Evolutionary conservation across 2,329 filamentous ascomycete genomes (phyloP), one percentile per base, ranked within the genome.

Genomic region (Epichloe elymi): DNA sequence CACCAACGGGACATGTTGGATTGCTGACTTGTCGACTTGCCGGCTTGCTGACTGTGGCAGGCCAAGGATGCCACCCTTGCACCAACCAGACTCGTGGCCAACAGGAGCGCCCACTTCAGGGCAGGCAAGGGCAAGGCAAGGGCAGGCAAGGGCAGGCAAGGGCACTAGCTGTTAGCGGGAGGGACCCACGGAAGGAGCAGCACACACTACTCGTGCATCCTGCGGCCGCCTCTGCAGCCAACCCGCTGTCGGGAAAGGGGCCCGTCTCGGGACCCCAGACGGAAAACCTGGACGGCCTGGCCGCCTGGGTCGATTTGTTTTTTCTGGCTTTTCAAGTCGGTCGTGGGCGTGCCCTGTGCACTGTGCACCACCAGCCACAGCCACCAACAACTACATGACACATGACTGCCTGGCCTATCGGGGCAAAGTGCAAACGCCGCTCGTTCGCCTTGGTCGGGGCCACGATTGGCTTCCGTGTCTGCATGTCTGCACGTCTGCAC

Each of bases 151-250:
- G 7, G 26, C 8, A 30, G 26, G 26, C 26, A 30, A 10, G 26
- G 26, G 26, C 26, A 38, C 46, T 30, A 46, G 46, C 26, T 45
- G 37, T n/a, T 42, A 38, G 44, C 46, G 43, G 49, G 49, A 52
- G 46, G 46, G 53, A 55, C 50, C 55, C 53, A 53, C 55, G 44
- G 45, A 19, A 48, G 48, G 53, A 55, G 61, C 46, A 54, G 55
- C 62, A 63, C 62, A 63, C 60, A 60, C 54, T 57, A 59, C 57
- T 61, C 52, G 58, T 65, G 64, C 63, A 61, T 63, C 53, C 65
- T 68, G 66, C 66, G 66, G 66, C 66, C 66, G 59, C 53, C 58
- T 65, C 65, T 68, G 65, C 64, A 63, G 61, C 66, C 62, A 51
- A 52, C 55, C 55, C 56, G 60, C 60, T 59, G 57, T 59, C 64